phyloP scores from a whole-genome alignment of 805 yeast species.

The Sugiyamaella qingdaonensis region DNA sequence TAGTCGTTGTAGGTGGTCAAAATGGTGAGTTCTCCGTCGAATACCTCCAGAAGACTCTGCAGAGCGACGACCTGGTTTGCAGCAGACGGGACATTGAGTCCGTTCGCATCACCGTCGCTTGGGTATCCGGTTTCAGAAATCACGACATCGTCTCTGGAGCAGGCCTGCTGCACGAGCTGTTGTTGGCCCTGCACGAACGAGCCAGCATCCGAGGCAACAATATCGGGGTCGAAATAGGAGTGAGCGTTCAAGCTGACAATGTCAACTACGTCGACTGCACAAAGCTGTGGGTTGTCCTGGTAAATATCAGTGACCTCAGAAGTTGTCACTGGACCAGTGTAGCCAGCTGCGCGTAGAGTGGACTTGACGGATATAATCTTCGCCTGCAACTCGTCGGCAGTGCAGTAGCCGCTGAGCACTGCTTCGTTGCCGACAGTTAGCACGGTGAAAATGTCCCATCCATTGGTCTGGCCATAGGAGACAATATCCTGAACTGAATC shows the following conservation, averaged over 20 bases:
- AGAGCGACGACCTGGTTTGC: slow-evolving; percentile 73
- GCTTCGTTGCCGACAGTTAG: slow-evolving; percentile 91
- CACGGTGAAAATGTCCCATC: slow-evolving; percentile 72
- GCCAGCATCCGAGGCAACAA: slow-evolving; percentile 68
- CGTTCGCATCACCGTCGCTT: slow-evolving; percentile 64
- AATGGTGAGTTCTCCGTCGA: slow-evolving; percentile 54
- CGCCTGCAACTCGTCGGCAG: slow-evolving; percentile 56
- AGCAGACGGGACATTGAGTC: slow-evolving; percentile 63
- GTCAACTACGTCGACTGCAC: slow-evolving; percentile 66
- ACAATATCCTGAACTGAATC: slow-evolving; percentile 52
- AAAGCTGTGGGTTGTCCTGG: slow-evolving; percentile 58
- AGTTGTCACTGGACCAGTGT: slow-evolving; percentile 70
- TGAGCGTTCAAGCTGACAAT: slow-evolving; percentile 82
- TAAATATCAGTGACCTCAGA: slow-evolving; percentile 86
- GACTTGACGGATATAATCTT: slow-evolving; percentile 65
- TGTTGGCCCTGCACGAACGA: slow-evolving; percentile 62
- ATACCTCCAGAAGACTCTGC: slow-evolving; percentile 51
- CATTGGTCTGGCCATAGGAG: slow-evolving; percentile 44
- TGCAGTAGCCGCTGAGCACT: slow-evolving; percentile 54
- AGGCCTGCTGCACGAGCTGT: slow-evolving; percentile 47
- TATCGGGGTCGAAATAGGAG: slow-evolving; percentile 67
- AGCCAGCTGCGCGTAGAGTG: slow-evolving; percentile 63
- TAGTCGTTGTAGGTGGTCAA: slow-evolving; percentile 76
- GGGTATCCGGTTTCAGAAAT: slow-evolving; percentile 93
- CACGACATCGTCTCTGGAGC: slow-evolving; percentile 49